Evolutionary conservation across 108 stramenopile genomes (phyloP).

Genomic region (Fistulifera pelliculosa): DNA sequence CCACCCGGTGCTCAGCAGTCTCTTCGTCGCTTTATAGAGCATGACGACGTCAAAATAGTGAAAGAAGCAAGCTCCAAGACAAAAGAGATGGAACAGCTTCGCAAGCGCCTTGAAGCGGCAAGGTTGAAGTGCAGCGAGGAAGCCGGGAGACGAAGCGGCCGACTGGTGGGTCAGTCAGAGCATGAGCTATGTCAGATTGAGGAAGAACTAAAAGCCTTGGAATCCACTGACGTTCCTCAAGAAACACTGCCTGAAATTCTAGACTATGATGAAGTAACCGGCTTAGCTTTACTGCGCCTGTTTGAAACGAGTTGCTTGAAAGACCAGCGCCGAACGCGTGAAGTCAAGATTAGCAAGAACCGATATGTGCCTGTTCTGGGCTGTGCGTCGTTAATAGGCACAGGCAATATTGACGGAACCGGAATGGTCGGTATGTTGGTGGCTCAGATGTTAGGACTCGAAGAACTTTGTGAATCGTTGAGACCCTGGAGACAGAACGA

Average conservation of each 20-base stretch:
- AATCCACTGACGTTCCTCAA: neutral
- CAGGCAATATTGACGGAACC: conserved; percentile 41
- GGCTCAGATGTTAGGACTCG: conserved; percentile 46
- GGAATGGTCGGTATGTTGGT: conserved; percentile 56
- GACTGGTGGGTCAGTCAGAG: conserved; percentile 48
- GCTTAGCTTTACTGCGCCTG: conserved; percentile 33
- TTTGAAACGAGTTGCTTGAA: conserved; percentile 1
- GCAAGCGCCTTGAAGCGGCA: conserved; percentile 54
- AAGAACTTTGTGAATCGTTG: conserved; percentile 50
- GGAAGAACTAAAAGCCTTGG: conserved; percentile 19
- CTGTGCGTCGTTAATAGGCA: conserved; percentile 28
- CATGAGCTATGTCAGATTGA: conserved; percentile 33
- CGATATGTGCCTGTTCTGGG: conserved; percentile 8
- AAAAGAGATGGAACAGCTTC: conserved; percentile 46
- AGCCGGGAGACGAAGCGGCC: conserved; percentile 55
- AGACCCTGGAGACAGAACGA: conserved; percentile 42
- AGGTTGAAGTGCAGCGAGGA: conserved; percentile 36
- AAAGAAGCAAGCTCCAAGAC: conserved; percentile 22
- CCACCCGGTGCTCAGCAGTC: conserved; percentile 24
- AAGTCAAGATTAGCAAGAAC: neutral
- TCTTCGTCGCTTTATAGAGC: conserved; percentile 31
- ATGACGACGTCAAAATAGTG: conserved; percentile 56
- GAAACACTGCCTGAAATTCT: conserved; percentile 8
- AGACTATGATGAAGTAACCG: conserved; percentile 49
- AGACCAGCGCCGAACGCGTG: conserved; percentile 9